Base-by-base conservation (phyloP, 352 stramenopile species). In the Pilasporangium apinafurcum region DNA sequence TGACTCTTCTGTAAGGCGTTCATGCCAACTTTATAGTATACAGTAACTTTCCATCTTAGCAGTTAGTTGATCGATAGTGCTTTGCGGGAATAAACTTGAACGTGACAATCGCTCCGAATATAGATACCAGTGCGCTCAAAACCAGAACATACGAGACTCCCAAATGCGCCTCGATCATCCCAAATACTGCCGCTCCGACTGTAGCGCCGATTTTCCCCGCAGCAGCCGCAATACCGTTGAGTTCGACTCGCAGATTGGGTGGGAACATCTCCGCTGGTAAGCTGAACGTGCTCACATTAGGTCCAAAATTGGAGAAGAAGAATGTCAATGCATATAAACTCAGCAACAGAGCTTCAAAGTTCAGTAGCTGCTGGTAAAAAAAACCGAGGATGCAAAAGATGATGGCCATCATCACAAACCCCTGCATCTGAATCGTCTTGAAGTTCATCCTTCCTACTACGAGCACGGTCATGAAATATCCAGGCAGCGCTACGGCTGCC, bases 231-330 rank as follows among this genome's bases (percentile, higher is more conserved):
- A 95, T 59, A n/a, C 83, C 83, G 30, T 91, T 87, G 37, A 87
- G 64, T 45, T 87, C 79, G n/a, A 86, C 77, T 14, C 79, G 80
- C 17, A 83, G 69, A 10, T 85, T 67, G 18, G 71, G 37, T 5
- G 70, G 48, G 43, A 92, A 95, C 31, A 86, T 78, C 59, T 95
- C 80, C 0, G 83, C 77, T 0, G 80, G 81, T 21, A 95, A 56
- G 39, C 68, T 84, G 56, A 92, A 95, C n/a, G 83, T 95, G 29
- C 69, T 86, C 4, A 88, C 78, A 42, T 95, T 95, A 1, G 83
- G 83, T 10, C 83, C 83, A 64, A 89, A 95, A 54, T 95, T 92
- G 18, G 78, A 89, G 48, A 95, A 95, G 65, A 92, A 92, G 41
- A 92, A 92, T 8, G 78, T 92, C 29, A 90, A 59, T 4, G 66